Base-by-base conservation (phyloP, 2,329 filamentous ascomycete genomes). In the Exophiala xenobiotica region DNA sequence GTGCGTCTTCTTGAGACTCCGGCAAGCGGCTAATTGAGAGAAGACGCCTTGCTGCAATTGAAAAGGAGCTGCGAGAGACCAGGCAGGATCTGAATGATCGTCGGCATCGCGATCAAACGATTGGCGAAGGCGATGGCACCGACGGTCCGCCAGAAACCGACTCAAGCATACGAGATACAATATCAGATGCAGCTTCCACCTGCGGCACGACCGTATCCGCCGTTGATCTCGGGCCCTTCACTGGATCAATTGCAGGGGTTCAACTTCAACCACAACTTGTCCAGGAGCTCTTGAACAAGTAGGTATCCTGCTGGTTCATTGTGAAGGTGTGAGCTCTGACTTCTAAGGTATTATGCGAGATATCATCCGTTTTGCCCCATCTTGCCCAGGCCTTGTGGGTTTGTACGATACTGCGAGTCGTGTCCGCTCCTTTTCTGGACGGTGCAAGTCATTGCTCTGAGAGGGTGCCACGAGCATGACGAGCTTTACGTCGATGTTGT, bases 341-440 rank as follows among this genome's bases (percentile, higher is more conserved):
- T 12, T 11, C 12, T 5, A 19, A 45, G 26, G 5, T 45, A 31
- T 27, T 45, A 31, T 12, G 9, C 26, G 2, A 11, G 20, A 6
- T 45, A 33, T 20, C 23, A 45, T 45, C 8, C 42, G 9, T 33
- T 33, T 14, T 45, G 42, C 33, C 26, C 42, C 42, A 45, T 45
- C 19, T 19, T 45, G 19, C 42, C 42, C 9, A 9, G 12, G 24
- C 16, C 27, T 19, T 33, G n/a, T 14, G 20, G n/a, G 14, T 33
- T 45, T 27, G n/a, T 45, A 4, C 24, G 33, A 9, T 45, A 45
- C 22, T 20, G 24, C 19, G 33, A 20, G 11, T 16, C 26, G 33
- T 45, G 42, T 33, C 42, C 26, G 42, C 27, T 45, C 11, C n/a
- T n/a, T n/a, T n/a, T n/a, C n/a, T n/a, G n/a, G n/a, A n/a, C n/a